Percentiles rank a stretch among this genome's conserved stretches.
Conservation (phyloP, 495 filamentous ascomycete genomes). For the Xylaria nigripes region DNA sequence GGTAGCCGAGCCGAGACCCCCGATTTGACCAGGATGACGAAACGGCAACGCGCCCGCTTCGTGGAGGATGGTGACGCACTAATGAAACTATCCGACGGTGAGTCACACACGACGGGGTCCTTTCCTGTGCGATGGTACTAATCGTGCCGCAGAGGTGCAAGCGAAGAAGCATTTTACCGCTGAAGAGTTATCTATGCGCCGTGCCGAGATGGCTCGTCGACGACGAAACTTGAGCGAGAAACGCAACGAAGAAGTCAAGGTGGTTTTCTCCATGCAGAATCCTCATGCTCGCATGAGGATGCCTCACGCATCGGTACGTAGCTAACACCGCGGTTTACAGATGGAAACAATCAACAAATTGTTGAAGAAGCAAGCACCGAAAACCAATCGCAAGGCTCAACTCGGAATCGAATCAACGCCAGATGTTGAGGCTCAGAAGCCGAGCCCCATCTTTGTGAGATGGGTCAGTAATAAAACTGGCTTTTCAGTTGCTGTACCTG, state of each 20-base stretch:
- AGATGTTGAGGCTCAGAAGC: slow-evolving; percentile 40
- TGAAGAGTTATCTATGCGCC: slow-evolving; percentile 89
- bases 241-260: slow-evolving; percentile 98
- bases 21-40: slow-evolving; percentile 78
- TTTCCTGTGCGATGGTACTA: not conserved
- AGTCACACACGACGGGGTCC: slow-evolving; percentile 1
- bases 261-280: slow-evolving; percentile 24
- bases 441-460: slow-evolving; percentile 63
- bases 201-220: slow-evolving; percentile 91
- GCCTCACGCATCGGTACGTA: not conserved
- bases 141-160: slow-evolving; percentile 61
- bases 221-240: slow-evolving; percentile 96
- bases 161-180: slow-evolving; percentile 88
- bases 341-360: slow-evolving; percentile 99
- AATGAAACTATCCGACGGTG: slow-evolving; percentile 73
- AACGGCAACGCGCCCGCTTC: slow-evolving; percentile 68
- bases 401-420: slow-evolving; percentile 49
- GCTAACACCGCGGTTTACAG: slow-evolving; percentile 34
- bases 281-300: not conserved
- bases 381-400: slow-evolving; percentile 52
- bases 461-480: slow-evolving; percentile 70
- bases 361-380: slow-evolving; percentile 90
- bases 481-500: slow-evolving; percentile 62
- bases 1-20: slow-evolving; percentile 59
- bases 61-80: slow-evolving; percentile 51